phyloP scores from a whole-genome alignment of 495 filamentous ascomycete species.

The Apodospora peruviana region DNA sequence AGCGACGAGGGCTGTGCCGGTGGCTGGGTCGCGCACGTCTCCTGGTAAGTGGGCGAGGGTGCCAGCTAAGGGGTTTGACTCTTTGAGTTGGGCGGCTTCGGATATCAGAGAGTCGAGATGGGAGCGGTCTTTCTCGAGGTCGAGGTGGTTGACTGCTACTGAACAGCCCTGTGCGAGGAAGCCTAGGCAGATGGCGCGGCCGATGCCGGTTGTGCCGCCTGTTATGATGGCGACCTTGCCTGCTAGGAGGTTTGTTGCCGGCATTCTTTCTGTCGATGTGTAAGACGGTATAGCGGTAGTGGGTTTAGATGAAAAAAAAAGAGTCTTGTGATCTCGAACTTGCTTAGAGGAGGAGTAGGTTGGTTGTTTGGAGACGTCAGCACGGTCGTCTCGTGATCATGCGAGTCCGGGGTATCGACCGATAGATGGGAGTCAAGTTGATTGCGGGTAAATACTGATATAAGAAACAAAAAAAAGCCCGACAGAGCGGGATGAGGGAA shows the following conservation, averaged over 20 bases:
- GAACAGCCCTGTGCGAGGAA: constrained; percentile 65
- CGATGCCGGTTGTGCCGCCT: constrained; percentile 71
- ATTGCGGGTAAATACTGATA: too few species aligned
- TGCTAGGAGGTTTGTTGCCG: constrained; percentile 48
- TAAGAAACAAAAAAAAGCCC: too few species aligned
- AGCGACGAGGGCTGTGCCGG: constrained; percentile 51
- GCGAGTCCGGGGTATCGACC: too few species aligned
- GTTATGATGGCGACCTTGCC: constrained; percentile 72
- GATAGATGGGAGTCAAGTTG: too few species aligned
- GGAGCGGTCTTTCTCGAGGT: constrained; percentile 44
- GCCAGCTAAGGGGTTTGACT: constrained; percentile 29
- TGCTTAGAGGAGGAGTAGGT: too few species aligned
- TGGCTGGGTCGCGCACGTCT: constrained; percentile 62
- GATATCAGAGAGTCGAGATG: constrained; percentile 50
- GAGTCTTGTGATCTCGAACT: too few species aligned
- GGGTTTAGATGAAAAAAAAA: background rate
- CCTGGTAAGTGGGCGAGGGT: constrained; percentile 55
- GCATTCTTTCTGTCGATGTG: constrained; percentile 25
- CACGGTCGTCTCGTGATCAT: too few species aligned
- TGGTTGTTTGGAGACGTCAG: too few species aligned
- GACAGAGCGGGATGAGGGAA: too few species aligned
- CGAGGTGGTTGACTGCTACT: constrained; percentile 68
- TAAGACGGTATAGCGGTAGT: background rate
- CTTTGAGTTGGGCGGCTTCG: constrained; percentile 43
- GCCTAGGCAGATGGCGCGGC: constrained; percentile 66